Percentiles rank a stretch among this genome's conserved stretches.
Conservation (phyloP, 2,329 filamentous ascomycete species). For the Emergomyces africanus region DNA sequence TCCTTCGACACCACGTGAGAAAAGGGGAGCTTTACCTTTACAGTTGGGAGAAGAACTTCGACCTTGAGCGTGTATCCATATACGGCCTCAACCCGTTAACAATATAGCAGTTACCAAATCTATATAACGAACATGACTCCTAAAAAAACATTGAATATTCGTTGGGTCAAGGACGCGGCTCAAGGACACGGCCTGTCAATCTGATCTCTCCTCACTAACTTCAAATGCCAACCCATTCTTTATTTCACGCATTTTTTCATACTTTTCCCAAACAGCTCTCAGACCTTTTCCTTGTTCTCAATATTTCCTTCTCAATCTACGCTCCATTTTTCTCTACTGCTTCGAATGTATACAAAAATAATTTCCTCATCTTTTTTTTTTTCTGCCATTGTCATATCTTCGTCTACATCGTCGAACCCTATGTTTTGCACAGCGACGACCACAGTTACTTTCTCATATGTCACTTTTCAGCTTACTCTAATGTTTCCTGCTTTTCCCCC, state of each 20-base stretch:
- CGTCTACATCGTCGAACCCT: not conserved
- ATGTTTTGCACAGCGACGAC: not conserved
- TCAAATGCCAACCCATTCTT: not conserved
- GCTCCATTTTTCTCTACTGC: not conserved
- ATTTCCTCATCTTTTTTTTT: not conserved
- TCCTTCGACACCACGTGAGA: conserved; percentile 25
- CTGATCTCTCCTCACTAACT: not conserved
- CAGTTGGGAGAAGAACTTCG: conserved; percentile 54
- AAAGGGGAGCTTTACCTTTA: conserved; percentile 45
- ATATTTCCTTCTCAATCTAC: not conserved
- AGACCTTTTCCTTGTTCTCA: not conserved
- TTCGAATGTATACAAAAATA: not conserved
- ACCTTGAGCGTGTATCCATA: conserved; percentile 24
- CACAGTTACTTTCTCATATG: not conserved
- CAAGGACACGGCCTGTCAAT: not conserved
- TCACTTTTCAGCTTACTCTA: not conserved
- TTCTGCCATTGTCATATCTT: not conserved
- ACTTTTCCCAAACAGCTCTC: not conserved
- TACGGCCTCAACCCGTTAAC: not conserved
- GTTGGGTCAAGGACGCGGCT: not conserved
- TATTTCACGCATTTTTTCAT: not conserved
- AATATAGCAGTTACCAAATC: not conserved
- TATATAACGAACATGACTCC: not conserved
- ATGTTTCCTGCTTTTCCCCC: not conserved
- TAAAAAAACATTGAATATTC: not conserved